Evolutionary conservation across 495 filamentous ascomycete species (phyloP).

Genomic region (Aspergillus taichungensis): DNA sequence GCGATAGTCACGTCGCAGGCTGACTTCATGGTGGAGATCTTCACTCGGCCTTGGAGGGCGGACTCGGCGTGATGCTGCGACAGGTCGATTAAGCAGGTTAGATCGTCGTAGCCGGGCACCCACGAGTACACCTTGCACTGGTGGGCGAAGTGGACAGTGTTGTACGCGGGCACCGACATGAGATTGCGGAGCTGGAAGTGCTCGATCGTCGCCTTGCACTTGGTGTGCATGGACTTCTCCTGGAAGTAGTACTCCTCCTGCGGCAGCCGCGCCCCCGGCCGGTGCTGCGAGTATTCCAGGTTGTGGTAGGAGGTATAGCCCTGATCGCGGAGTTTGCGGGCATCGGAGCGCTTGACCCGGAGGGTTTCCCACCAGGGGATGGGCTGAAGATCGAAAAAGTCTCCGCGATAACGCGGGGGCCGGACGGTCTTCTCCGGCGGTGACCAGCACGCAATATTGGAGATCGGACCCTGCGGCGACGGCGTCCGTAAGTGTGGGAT

Average conservation of each 20-base stretch:
- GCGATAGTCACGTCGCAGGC: slow-evolving; percentile 61
- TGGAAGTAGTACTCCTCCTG: slow-evolving; percentile 46
- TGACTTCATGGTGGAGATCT: slow-evolving; percentile 65
- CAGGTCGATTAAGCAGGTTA: slow-evolving; percentile 54
- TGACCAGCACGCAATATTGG: slow-evolving; percentile 25
- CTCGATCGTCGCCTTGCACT: slow-evolving; percentile 52
- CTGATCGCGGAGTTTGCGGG: slow-evolving; percentile 47
- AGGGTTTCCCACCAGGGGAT: slow-evolving; percentile 61
- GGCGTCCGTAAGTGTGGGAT: slow-evolving; percentile 8
- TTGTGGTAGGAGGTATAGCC: slow-evolving; percentile 41
- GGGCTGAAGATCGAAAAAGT: slow-evolving; percentile 65
- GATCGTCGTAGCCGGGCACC: slow-evolving; percentile 29
- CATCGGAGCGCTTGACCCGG: slow-evolving; percentile 51
- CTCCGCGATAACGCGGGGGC: slow-evolving; percentile 41
- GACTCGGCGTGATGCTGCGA: slow-evolving; percentile 35
- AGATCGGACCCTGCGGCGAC: slow-evolving; percentile 16
- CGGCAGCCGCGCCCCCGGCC: slow-evolving; percentile 19
- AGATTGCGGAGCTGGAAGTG: slow-evolving; percentile 91
- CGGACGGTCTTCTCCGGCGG: slow-evolving; percentile 35
- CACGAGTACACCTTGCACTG: slow-evolving; percentile 45
- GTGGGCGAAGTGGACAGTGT: slow-evolving; percentile 68
- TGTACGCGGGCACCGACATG: slow-evolving; percentile 62
- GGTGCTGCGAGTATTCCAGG: slow-evolving; percentile 22
- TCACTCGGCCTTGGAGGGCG: slow-evolving; percentile 31
- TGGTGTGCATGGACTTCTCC: slow-evolving; percentile 62